Percentiles rank a stretch among this genome's conserved stretches.
phyloP scores from a whole-genome alignment of 163 green algal genomes.

The Coccomyxa subellipsoidea region DNA sequence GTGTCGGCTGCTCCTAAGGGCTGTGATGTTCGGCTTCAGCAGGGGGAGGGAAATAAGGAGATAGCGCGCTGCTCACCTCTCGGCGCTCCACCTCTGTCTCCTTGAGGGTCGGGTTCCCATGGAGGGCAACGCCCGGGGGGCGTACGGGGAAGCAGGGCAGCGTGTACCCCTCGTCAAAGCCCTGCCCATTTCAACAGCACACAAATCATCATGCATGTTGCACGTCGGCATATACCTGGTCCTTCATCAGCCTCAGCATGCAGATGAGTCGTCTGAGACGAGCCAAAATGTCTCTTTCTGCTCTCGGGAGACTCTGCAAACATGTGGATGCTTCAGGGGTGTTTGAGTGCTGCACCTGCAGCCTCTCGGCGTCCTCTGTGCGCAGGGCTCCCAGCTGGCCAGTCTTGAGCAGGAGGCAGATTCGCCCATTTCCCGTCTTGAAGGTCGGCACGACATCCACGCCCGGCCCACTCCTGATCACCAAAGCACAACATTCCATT shows the following conservation, averaged over 20 bases:
- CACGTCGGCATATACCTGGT: too few species aligned
- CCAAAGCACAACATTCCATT: not conserved
- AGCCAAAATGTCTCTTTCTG: not conserved
- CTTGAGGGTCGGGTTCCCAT: not conserved
- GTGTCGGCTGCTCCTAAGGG: too few species aligned
- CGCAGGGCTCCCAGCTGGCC: slow-evolving; percentile 62
- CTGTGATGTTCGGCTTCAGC: not conserved
- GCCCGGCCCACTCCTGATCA: slow-evolving; percentile 50
- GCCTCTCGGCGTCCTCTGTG: slow-evolving; percentile 75
- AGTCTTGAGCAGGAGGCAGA: slow-evolving; percentile 69
- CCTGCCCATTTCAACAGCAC: slow-evolving; percentile 34
- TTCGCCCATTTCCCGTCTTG: slow-evolving; percentile 79
- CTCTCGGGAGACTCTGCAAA: too few species aligned
- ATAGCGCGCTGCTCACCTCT: not conserved
- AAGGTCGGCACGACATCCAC: slow-evolving; percentile 79
- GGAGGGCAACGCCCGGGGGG: slow-evolving; percentile 13
- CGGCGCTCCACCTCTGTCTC: not conserved
- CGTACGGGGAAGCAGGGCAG: slow-evolving; percentile 59
- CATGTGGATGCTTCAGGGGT: not conserved
- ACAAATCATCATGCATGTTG: too few species aligned
- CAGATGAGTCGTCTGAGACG: not conserved
- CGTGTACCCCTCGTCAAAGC: slow-evolving; percentile 71
- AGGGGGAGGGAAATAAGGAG: not conserved
- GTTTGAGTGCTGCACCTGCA: slow-evolving; percentile 49
- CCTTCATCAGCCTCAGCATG: too few species aligned